Evolutionary conservation across 768 basidiomycete genomes (phyloP).

Genomic region (Steccherinum ochraceum): DNA sequence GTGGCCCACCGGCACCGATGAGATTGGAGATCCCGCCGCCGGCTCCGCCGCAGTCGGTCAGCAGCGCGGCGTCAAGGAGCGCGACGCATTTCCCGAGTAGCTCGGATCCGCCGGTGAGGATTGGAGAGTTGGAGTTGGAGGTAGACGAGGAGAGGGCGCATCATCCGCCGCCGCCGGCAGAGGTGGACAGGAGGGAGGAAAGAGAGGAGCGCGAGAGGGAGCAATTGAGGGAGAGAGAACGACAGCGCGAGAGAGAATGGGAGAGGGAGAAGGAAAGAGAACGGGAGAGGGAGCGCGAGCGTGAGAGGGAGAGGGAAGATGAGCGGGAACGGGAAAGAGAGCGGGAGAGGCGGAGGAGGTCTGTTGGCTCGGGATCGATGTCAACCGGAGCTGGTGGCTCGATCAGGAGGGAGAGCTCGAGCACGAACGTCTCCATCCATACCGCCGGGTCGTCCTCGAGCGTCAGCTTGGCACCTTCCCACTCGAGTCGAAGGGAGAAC

Average conservation of each 20-base stretch:
- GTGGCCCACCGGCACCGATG: neutral
- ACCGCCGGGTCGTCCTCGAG: neutral
- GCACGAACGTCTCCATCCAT: neutral
- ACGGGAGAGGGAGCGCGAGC: slow-evolving; percentile 7
- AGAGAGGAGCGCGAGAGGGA: slow-evolving; percentile 13
- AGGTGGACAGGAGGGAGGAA: neutral
- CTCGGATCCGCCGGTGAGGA: slow-evolving; percentile 7
- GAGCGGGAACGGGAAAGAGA: slow-evolving; percentile 11
- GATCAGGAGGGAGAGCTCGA: slow-evolving; percentile 7
- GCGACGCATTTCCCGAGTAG: slow-evolving; percentile 7
- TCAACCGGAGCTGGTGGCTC: neutral
- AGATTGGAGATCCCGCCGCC: neutral
- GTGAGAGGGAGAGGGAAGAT: slow-evolving; percentile 11
- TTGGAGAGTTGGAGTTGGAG: neutral
- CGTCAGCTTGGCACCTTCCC: too few relatives aligned
- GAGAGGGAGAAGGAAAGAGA: slow-evolving; percentile 3
- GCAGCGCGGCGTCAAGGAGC: neutral
- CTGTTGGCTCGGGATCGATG: neutral
- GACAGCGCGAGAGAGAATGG: slow-evolving; percentile 12
- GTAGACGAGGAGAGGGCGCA: slow-evolving; percentile 15
- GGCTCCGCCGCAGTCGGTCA: neutral
- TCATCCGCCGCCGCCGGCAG: slow-evolving; percentile 4
- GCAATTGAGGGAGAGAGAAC: slow-evolving; percentile 9
- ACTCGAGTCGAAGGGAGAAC: neutral
- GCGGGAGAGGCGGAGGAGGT: neutral